Percentiles rank a stretch among this genome's conserved stretches.
Evolutionary conservation across 2,329 filamentous ascomycete species (phyloP).

Genomic region (Grosmannia penicillata): DNA sequence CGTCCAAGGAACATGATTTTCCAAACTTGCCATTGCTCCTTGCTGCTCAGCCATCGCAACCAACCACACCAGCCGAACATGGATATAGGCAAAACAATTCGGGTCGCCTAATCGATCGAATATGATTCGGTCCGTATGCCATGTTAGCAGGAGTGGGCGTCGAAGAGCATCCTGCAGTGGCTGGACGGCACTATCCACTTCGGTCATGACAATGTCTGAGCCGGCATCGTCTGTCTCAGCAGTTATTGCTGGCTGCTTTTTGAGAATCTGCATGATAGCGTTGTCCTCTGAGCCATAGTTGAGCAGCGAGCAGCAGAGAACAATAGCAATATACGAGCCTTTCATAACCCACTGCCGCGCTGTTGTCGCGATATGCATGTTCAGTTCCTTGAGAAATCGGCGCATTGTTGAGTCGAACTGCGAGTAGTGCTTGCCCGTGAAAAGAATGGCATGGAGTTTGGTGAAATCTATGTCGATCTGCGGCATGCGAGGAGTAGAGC

Average conservation of each 20-base stretch:
- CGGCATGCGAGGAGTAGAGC: conserved; percentile 13
- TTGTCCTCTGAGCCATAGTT: conserved; percentile 37
- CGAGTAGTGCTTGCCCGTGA: conserved; percentile 33
- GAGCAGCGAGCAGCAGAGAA: conserved; percentile 36
- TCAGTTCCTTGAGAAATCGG: conserved; percentile 38
- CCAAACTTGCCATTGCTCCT: conserved; percentile 27
- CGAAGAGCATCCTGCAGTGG: background rate
- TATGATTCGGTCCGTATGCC: conserved; percentile 30
- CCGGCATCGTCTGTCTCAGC: conserved; percentile 9
- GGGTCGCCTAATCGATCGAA: conserved; percentile 38
- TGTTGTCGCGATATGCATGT: conserved; percentile 38
- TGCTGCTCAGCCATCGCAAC: conserved; percentile 26
- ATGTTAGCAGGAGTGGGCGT: conserved; percentile 15
- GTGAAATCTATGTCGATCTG: conserved; percentile 46
- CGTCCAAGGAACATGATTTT: conserved; percentile 24
- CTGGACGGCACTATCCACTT: too few species aligned
- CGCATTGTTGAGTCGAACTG: conserved; percentile 27
- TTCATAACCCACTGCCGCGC: conserved; percentile 36
- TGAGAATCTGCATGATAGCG: conserved; percentile 23
- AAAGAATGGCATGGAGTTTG: conserved; percentile 48
- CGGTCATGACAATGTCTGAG: conserved; percentile 5
- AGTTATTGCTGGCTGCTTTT: conserved; percentile 16
- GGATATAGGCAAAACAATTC: conserved; percentile 47
- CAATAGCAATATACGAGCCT: conserved; percentile 41
- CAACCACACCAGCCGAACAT: conserved; percentile 47